phyloP scores from a whole-genome alignment of 257 asterid genomes.

The Apocynum venetum region DNA sequence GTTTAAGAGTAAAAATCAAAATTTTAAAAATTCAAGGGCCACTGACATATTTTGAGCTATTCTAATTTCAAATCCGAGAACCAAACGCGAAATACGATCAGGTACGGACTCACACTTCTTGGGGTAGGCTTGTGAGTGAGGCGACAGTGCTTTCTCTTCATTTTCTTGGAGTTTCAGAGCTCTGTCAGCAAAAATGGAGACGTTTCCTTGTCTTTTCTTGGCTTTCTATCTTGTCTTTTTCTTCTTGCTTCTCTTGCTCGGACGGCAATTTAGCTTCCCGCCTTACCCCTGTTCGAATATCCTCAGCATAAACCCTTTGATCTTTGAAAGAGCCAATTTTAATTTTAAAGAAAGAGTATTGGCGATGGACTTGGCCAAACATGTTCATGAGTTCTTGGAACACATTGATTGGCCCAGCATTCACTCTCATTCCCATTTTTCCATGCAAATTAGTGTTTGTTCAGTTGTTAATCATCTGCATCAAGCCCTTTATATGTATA shows the following conservation, averaged over 20 bases:
- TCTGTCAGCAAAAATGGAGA: not conserved
- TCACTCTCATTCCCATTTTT: not conserved
- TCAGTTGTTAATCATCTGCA: not conserved
- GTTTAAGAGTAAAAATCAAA: too few species aligned
- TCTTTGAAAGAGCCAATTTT: not conserved
- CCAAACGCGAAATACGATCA: not conserved
- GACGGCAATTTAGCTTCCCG: constrained; percentile 6
- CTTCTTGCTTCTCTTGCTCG: not conserved
- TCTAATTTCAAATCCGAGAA: too few species aligned
- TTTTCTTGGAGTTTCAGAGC: not conserved
- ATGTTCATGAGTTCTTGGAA: not conserved
- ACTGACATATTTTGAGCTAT: too few species aligned
- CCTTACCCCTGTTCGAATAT: not conserved
- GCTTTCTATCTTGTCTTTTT: not conserved
- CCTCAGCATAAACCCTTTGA: constrained; percentile 2
- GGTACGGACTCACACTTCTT: not conserved
- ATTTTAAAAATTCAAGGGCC: too few species aligned
- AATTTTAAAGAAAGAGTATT: not conserved
- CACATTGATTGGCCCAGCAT: not conserved
- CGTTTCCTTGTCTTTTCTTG: not conserved
- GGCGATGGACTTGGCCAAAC: not conserved
- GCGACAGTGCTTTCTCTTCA: not conserved
- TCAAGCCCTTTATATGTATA: constrained; percentile 13
- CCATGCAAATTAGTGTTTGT: not conserved
- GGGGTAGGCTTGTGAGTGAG: not conserved